Evolutionary conservation across 371 early-diverging fungal species (phyloP), one percentile per base, ranked within the genome.

Genomic region (Paraphysoderma sedebokerense): DNA sequence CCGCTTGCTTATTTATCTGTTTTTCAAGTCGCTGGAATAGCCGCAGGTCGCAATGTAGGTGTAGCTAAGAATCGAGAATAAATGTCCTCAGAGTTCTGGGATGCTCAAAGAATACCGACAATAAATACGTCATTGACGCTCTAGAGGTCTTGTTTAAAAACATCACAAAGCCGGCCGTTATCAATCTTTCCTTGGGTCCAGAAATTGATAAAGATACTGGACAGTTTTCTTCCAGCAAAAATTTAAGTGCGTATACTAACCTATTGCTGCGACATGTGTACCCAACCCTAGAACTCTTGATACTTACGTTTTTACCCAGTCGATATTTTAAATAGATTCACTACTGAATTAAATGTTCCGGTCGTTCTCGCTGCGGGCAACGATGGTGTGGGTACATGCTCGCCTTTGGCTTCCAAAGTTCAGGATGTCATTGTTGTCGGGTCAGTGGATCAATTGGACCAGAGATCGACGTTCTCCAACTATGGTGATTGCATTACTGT

Each of bases 141-240:
- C 20, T 46, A n/a, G 27, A 41, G 17, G 32, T 6, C 12, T 2
- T 46, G 8, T 15, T 28, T 5, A 0, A 5, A n/a, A 46, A 46
- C 26, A 44, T 46, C 17, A 22, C 26, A 41, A 46, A 6, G 26
- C 47, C 47, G 19, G 47, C 47, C 11, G 47, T 46, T 9, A 46
- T 46, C 24, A 46, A 46, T 31, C 9, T 46, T 24, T 46, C 47
- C n/a, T 22, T 46, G 23, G 47, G 47, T 1, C 19, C 27, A 34
- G 12, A 13, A 13, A 13, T 12, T 34, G 13, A n/a, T n/a, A 12
- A 13, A n/a, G 34, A 34, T 34, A n/a, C 34, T 34, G 19, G 15
- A n/a, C 9, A 39, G 39, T 34, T 45, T 34, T 15, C 39, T n/a
- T n/a, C n/a, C n/a, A n/a, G n/a, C n/a, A n/a, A n/a, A n/a, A n/a